phyloP scores from a whole-genome alignment of 352 stramenopile species.

The Phytophthora kernoviae region DNA sequence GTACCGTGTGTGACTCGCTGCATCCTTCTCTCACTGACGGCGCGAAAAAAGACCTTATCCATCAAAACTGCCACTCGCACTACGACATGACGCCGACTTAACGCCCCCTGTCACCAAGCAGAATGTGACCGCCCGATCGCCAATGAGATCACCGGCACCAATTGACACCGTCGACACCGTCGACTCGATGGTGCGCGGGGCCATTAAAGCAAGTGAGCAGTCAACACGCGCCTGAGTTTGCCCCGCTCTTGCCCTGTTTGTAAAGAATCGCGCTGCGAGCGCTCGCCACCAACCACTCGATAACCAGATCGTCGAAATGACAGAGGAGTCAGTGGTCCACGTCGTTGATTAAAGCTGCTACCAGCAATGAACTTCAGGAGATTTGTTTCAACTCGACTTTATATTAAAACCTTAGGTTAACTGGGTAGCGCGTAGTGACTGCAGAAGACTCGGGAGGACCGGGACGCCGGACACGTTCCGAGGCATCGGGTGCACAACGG shows the following conservation, averaged over 20 bases:
- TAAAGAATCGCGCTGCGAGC: not conserved
- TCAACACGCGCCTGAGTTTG: not conserved
- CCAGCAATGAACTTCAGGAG: not conserved
- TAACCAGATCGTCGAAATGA: not conserved
- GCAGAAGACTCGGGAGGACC: slow-evolving; percentile 25
- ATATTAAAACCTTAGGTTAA: not conserved
- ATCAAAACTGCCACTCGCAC: not conserved
- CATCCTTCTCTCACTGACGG: no score
- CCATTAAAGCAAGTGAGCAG: not conserved
- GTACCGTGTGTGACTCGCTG: no score
- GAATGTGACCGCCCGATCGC: not conserved
- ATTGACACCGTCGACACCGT: not conserved
- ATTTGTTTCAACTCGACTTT: not conserved
- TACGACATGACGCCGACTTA: not conserved
- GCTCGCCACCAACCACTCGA: not conserved
- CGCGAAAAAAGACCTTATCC: not conserved
- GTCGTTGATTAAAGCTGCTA: not conserved
- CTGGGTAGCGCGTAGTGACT: not conserved
- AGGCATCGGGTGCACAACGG: not conserved
- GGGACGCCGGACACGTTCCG: not conserved
- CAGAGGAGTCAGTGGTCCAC: not conserved
- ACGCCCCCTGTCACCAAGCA: not conserved
- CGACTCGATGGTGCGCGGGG: not conserved
- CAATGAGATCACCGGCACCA: slow-evolving; percentile 3
- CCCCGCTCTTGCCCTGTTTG: not conserved